Base-by-base conservation (phyloP, 371 early-diverging fungal species). In the Mortierella sp. region DNA sequence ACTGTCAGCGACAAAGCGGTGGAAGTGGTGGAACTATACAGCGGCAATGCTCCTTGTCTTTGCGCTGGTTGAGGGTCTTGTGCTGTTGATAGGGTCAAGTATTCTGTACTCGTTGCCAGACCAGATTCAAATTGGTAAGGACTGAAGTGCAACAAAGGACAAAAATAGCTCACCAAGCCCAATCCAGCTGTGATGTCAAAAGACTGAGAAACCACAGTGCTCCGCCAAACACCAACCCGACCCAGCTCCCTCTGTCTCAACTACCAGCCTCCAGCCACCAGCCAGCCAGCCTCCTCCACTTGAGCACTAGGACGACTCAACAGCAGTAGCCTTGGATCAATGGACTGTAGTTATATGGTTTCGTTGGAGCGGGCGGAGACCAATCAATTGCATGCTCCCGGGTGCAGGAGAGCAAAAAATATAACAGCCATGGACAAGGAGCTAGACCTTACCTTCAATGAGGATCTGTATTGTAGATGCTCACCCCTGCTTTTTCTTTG, bases 1-100 rank as follows among this genome's bases (percentile, higher is more conserved):
- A 21, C 42, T 46, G 14, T 42, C 51, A 31, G 43, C 59, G 4
- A 39, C 48, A 26, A 76, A 52, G 46, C 61, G 71, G 59, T 86
- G 86, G 85, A 82, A 79, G 27, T 88, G 88, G 88, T 88, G 86
- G 87, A 78, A 84, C 53, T 67, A 79, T 31, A 58, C 82, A 12
- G 69, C 71, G 8, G 52, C 81, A 2, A 54, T 82, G n/a, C 67
- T 84, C 10, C 19, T 82, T 9, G n/a, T 80, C 5, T 71, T 86
- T 52, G 82, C 80, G 0, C 38, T 83, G 18, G 46, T 80, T 16
- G 80, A 88, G 56, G 50, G 80, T 1, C 43, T 79, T 10, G 64
- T 81, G 13, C 66, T 86, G 10, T 27, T 79, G 34, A 60, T 79
- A 24, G 82, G 84, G 30, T 84, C 81, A 49, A 71, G 54, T 19